Conservation (phyloP, 2,329 filamentous ascomycete genomes). For the Leptographium flavum region DNA sequence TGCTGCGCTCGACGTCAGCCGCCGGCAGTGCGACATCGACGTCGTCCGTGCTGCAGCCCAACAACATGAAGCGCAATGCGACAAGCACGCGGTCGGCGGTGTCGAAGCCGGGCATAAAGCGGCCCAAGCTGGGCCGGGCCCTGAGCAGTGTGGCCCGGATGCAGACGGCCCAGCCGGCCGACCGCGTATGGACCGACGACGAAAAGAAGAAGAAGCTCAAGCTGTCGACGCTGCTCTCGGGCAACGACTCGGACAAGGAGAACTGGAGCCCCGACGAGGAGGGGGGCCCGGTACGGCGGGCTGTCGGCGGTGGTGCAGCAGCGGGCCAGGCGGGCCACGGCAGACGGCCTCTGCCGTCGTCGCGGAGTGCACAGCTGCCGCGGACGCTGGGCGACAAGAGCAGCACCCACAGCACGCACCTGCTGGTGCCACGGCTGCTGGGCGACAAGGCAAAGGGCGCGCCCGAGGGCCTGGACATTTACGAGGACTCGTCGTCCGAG, state of each 20-base stretch:
- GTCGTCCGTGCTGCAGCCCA: slow-evolving; percentile 30
- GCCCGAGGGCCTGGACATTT: slow-evolving; percentile 29
- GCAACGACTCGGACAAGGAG: slow-evolving; percentile 82
- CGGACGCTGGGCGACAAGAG: slow-evolving; percentile 22
- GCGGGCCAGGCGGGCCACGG: slow-evolving; percentile 12
- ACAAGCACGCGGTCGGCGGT: slow-evolving; percentile 16
- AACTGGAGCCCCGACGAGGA: slow-evolving; percentile 58
- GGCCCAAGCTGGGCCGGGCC: slow-evolving; percentile 45
- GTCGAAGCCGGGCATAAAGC: slow-evolving; percentile 34
- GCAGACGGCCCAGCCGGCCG: slow-evolving; percentile 30
- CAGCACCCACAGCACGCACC: slow-evolving; percentile 21
- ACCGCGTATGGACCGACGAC: slow-evolving; percentile 16
- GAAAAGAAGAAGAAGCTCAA: slow-evolving; percentile 26
- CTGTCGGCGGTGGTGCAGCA: slow-evolving; percentile 10
- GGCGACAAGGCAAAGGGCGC: slow-evolving; percentile 11
- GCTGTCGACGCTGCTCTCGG: slow-evolving; percentile 27
- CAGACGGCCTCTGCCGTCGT: slow-evolving; percentile 23
- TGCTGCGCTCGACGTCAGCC: slow-evolving; percentile 55
- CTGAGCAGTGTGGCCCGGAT: slow-evolving; percentile 48
- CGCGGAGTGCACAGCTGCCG: slow-evolving; percentile 14
- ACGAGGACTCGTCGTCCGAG: slow-evolving; percentile 30
- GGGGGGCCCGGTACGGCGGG: slow-evolving; percentile 20
- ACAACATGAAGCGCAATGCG: slow-evolving; percentile 52
- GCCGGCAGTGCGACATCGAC: slow-evolving; percentile 24
- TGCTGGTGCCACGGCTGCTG: slow-evolving; percentile 19